Evolutionary conservation across 345 rosid genomes (phyloP), one percentile per base, ranked within the genome.

Genomic region (Theobroma cacao): DNA sequence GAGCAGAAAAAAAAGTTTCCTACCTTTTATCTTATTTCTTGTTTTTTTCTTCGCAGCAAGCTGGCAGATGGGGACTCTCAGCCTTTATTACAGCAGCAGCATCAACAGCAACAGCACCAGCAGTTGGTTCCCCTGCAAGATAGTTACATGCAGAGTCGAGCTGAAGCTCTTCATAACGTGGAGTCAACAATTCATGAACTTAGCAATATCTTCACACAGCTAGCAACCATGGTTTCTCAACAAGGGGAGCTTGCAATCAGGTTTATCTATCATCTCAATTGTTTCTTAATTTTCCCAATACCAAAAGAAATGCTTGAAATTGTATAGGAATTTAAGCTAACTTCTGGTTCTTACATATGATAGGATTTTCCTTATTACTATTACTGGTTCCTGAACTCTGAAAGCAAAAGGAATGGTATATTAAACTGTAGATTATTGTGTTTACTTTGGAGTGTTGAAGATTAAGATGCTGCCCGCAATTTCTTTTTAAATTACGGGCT

Each of bases 221-320:
- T 93, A 41, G 95, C 95, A 66, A 91, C 92, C 53, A 89, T 93
- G 92, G 95, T 93, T 74, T 91, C 97, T 74, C 97, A 93, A 78
- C 97, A 93, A 86, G 97, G 97, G 75, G 94, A 91, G 86, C 89
- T 91, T 78, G 97, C 97, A 66, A 93, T 93, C 85, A 91, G 95
- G 97, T 92, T 79, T 20, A 64, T 50, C n/a, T 65, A 28, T 53
- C 22, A 36, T 53, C 66, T 62, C 41, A 12, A 13, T 59, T 63
- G 4, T 64, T 34, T 62, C 12, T 62, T 13, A 1, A 17, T 31
- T 62, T 36, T n/a, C 48, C 50, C 31, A 36, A 20, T 38, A 20
- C 48, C 33, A 73, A 68, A 30, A 17, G 41, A 58, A 74, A 38
- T 38, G 22, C 20, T 43, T 24, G 34, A 67, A 41, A 67, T 6